Percentiles rank a stretch among this genome's conserved stretches.
Evolutionary conservation across 225 moss, liverwort and hornwort species (phyloP).

Genomic region (Straminergon stramineum): DNA sequence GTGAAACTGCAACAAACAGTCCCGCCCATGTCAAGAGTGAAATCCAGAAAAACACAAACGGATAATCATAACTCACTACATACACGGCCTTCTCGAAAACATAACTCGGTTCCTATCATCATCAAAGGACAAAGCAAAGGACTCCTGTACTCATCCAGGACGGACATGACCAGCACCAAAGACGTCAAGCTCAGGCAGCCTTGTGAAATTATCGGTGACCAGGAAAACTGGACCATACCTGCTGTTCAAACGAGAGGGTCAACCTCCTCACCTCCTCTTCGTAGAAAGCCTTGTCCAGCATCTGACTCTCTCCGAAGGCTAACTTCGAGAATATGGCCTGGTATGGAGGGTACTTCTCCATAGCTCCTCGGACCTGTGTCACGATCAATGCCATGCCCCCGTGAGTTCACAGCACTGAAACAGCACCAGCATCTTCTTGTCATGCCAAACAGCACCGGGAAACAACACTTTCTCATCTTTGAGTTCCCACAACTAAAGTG

Average conservation of each 20-base stretch:
- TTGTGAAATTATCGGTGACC: neutral
- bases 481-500: neutral
- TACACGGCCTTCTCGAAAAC: neutral
- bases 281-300: conserved; percentile 96
- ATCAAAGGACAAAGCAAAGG: neutral
- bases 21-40: neutral
- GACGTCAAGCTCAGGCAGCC: neutral
- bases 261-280: conserved; percentile 91
- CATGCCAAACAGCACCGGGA: neutral
- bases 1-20: conserved; percentile 59
- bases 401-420: neutral
- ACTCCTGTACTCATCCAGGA: neutral
- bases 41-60: neutral
- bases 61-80: neutral
- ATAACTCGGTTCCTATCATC: neutral
- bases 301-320: conserved; percentile 95
- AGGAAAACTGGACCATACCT: conserved; percentile 29
- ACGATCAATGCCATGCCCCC: neutral
- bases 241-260: conserved; percentile 83
- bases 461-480: neutral
- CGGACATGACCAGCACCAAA: neutral
- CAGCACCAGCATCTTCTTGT: neutral
- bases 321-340: conserved; percentile 87
- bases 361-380: conserved; percentile 72
- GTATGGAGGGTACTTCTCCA: conserved; percentile 97